Conservation (phyloP, 768 basidiomycete genomes). For the Suillus brevipes region DNA sequence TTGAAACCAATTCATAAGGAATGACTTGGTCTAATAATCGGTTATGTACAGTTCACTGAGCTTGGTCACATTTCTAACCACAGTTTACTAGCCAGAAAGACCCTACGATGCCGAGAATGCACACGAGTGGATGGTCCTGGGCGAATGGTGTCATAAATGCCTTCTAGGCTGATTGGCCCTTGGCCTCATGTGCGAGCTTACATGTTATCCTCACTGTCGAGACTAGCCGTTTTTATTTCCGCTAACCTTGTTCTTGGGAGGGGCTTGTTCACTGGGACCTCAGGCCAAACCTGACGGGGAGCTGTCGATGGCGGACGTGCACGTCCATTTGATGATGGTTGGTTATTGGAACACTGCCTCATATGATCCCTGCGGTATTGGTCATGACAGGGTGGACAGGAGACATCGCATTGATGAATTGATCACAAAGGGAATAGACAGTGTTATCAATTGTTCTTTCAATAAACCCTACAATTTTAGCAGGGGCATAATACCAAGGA, state of each 20-base stretch:
- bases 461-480: constrained; percentile 7
- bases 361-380: constrained; percentile 51
- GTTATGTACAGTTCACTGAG: constrained; percentile 19
- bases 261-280: constrained; percentile 53
- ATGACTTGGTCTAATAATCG: constrained; percentile 28
- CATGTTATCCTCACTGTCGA: constrained; percentile 31
- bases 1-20: constrained; percentile 18
- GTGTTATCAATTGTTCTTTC: constrained; percentile 12
- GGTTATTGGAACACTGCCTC: constrained; percentile 44
- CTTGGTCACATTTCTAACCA: constrained; percentile 3
- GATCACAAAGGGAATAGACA: constrained; percentile 37
- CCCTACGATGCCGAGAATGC: constrained; percentile 39
- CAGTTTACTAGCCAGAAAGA: constrained; percentile 18
- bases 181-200: constrained; percentile 54
- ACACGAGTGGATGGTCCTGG: constrained; percentile 48
- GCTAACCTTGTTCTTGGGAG: constrained; percentile 39
- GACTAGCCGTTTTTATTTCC: constrained; percentile 49
- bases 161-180: constrained; percentile 48
- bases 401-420: constrained; percentile 52
- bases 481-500: constrained; percentile 22
- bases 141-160: constrained; percentile 44
- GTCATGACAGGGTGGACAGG: constrained; percentile 43
- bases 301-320: constrained; percentile 46
- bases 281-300: constrained; percentile 58
- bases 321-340: constrained; percentile 17